Evolutionary conservation across 495 filamentous ascomycete genomes (phyloP).

Genomic region (Xylaria venustula): DNA sequence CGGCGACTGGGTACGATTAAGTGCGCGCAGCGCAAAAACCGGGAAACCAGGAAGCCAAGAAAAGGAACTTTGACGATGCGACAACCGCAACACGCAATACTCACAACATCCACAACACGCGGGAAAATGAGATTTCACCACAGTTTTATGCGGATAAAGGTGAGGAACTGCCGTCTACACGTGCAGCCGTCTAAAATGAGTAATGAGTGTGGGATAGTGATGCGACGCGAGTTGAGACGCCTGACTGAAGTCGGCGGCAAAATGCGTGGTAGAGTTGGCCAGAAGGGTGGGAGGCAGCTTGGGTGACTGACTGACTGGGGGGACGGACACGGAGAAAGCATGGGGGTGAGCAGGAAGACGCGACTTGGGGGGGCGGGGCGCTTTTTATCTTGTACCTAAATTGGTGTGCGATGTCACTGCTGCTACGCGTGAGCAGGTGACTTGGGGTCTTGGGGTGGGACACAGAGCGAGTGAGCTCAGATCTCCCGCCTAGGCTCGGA

Average conservation of each 20-base stretch:
- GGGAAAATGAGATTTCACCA: neutral
- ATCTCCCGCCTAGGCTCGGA: too few relatives aligned
- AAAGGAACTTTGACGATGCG: too few relatives aligned
- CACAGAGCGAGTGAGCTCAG: neutral
- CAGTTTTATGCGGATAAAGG: neutral
- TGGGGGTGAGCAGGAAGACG: constrained; percentile 15
- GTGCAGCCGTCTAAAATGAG: neutral
- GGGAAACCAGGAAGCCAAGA: too few relatives aligned
- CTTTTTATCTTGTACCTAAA: neutral
- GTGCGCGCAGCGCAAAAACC: neutral
- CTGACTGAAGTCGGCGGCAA: neutral
- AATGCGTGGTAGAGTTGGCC: neutral
- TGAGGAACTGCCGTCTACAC: neutral
- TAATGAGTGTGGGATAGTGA: neutral
- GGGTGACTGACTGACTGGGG: constrained; percentile 17
- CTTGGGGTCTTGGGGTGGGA: neutral
- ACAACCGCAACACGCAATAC: too few relatives aligned
- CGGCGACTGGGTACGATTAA: neutral
- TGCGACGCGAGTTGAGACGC: neutral
- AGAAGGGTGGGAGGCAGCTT: constrained; percentile 3
- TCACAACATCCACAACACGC: too few relatives aligned
- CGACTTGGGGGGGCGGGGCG: constrained; percentile 20
- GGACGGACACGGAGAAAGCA: constrained; percentile 12
- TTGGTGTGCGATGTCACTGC: neutral
- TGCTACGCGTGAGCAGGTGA: constrained; percentile 18